Base-by-base conservation (phyloP, 2,329 filamentous ascomycete species). In the Diaporthe helianthi region DNA sequence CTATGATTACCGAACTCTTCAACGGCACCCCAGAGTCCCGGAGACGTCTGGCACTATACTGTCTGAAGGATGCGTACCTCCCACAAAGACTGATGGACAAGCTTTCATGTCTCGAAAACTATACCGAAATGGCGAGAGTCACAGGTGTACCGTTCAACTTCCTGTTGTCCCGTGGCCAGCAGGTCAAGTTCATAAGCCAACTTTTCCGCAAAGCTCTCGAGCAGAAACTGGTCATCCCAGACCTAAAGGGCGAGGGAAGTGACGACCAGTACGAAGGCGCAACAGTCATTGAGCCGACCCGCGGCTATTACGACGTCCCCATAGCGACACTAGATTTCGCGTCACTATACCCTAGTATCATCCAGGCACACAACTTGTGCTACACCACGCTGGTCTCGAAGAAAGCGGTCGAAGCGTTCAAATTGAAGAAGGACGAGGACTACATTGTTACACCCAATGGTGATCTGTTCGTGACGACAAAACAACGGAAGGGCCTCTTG, bases 81-180 rank as follows among this genome's bases (percentile, higher is more conserved):
- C 96, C 96, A 1, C 94, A 98, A 77, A 85, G 97, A 70, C 81
- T 99, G 64, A 94, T 99, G 90, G 96, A 99, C 78, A 99, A 99
- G 80, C 85, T 99, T 31, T 98, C 97, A 77, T 98, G 96, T 80
- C 85, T 99, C n/a, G 92, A 97, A 81, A 99, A 99, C 79, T 98
- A 98, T 77, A 98, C 96, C 0, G 96, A 99, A 82, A 99, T 99
- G 96, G 95, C 96, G 69, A 96, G 96, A 88, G 96, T 99, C 81
- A 99, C 97, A 31, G 96, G 96, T 75, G 95, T 99, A 5, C 96
- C 96, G 0, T 99, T 99, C 84, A 98, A 97, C 78, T 97, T 92
- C 77, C 86, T 99, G 53, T 86, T 99, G 2, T 90, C 96, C 29
- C 90, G 94, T 77, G 96, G 96, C 53, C 96, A 99, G 79, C 97